Base-by-base conservation (phyloP, 192 early-diverging fungal genomes). In the Coemansia sp. region DNA sequence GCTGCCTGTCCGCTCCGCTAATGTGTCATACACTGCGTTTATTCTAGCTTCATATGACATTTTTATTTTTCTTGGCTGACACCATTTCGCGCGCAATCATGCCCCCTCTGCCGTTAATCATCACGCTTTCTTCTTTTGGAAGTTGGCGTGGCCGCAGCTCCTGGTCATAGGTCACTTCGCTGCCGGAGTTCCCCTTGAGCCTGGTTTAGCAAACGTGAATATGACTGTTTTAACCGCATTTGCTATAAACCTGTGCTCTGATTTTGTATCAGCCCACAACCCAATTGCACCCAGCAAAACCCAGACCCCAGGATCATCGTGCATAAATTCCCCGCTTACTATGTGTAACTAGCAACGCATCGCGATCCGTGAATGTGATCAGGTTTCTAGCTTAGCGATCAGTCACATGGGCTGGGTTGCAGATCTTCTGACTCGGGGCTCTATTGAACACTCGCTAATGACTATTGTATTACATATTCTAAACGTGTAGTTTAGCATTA, bases 401-500 rank as follows among this genome's bases (percentile, higher is more conserved):
- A 55, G 24, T 55, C 53, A 55, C 53, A 55, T 26, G 53, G 20
- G 7, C 47, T 48, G 8, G 14, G 24, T n/a, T 25, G 52, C 15
- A 26, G 26, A 54, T 25, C 23, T n/a, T 31, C 26, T 54, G 52
- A 31, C 52, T 25, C 52, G 24, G 23, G 47, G 8, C 8, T 18
- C 5, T 18, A 18, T 18, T 6, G 15, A 51, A 20, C 50, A 12
- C 52, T 54, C 3, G n/a, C 55, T 37, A 56, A 56, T 56, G 55
- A 17, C 17, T 26, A n/a, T 50, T 18, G 3, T 15, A 18, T 17
- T 21, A 36, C 55, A 8, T 14, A 4, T 21, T 12, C 15, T 56
- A n/a, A 8, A 12, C 0, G 17, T 74, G 68, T 80, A 80, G 77
- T 80, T 80, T 52, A 74, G 77, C 68, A 67, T 80, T 9, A 71